Base-by-base conservation (phyloP, 306 rosid species). In the Pterocarpus santalinus region DNA sequence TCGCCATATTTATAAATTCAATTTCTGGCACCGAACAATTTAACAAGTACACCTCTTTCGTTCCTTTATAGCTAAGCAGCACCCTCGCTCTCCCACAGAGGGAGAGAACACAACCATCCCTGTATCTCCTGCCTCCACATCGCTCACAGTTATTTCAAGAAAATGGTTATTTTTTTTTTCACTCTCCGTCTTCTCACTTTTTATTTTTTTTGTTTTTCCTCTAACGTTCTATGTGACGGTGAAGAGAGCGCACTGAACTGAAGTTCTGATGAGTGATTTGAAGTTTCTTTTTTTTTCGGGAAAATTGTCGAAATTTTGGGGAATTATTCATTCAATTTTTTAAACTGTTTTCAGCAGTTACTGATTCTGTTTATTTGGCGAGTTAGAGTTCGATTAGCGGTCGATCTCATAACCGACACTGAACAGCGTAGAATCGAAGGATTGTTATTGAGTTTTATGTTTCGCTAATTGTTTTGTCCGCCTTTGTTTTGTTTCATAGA, bases 101-200 rank as follows among this genome's bases (percentile, higher is more conserved):
- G 1, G 28, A 22, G 28, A 22, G 15, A 35, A 3, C 0, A 3
- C 6, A 41, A 4, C n/a, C 49, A 41, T 35, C 49, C 78, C 63
- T 84, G 41, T 16, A 66, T 73, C 66, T 66, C 39, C 76, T 33
- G 74, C 75, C 4, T n/a, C 56, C 0, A 47, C 69, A 41, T 83
- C 69, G 62, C 15, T 58, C 9, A 8, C 75, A 7, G 17, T 64
- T 41, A 17, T 35, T 70, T 68, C n/a, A 16, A 52, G 70, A 73
- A 68, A 13, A 85, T 85, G 87, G 87, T 85, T 71, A 76, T 80
- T 76, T 38, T 47, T n/a, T n/a, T 34, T 28, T 60, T 2, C 57
- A 3, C n/a, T 73, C 51, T 39, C 47, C 9, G 51, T 44, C 5
- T 44, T 58, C 15, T 68, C 13, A 55, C 15, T 43, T 3, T 41